phyloP scores from a whole-genome alignment of 768 basidiomycete genomes.

The Podaxis pistillaris region DNA sequence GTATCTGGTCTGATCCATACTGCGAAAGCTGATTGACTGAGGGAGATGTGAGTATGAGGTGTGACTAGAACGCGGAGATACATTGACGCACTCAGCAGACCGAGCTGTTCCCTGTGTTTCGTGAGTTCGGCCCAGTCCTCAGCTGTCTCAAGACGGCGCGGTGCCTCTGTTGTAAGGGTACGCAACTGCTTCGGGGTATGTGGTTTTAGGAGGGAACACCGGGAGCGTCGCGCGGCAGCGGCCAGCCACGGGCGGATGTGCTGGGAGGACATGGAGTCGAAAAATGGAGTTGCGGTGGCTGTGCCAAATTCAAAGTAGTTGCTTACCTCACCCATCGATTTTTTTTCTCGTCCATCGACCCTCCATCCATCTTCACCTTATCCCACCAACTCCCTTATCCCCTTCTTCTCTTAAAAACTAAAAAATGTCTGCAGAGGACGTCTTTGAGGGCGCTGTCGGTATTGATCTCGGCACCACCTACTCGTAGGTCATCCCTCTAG shows the following conservation, averaged over 20 bases:
- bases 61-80: slow-evolving; percentile 5
- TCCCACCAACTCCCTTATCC: slow-evolving; percentile 31
- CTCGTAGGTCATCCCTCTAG: slow-evolving; percentile 56
- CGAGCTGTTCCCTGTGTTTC: slow-evolving; percentile 51
- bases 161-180: slow-evolving; percentile 26
- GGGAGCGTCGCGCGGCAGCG: slow-evolving; percentile 30
- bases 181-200: slow-evolving; percentile 17
- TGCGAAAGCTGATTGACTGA: slow-evolving; percentile 61
- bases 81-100: slow-evolving; percentile 48
- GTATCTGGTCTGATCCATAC: slow-evolving; percentile 77
- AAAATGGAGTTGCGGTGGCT: slow-evolving; percentile 36
- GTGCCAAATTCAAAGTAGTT: slow-evolving; percentile 36
- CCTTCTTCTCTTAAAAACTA: slow-evolving; percentile 32
- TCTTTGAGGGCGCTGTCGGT: slow-evolving; percentile 95
- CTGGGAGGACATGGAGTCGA: slow-evolving; percentile 36
- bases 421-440: slow-evolving; percentile 75
- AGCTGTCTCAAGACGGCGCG: slow-evolving; percentile 37
- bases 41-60: slow-evolving; percentile 18
- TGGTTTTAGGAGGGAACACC: slow-evolving; percentile 13
- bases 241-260: slow-evolving; percentile 36
- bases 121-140: slow-evolving; percentile 70
- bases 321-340: slow-evolving; percentile 62
- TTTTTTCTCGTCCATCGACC: slow-evolving; percentile 39
- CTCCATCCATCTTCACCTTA: slow-evolving; percentile 38
- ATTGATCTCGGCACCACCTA: slow-evolving; percentile 98